Conservation (phyloP, 306 rosid genomes). For the Comarum palustre region DNA sequence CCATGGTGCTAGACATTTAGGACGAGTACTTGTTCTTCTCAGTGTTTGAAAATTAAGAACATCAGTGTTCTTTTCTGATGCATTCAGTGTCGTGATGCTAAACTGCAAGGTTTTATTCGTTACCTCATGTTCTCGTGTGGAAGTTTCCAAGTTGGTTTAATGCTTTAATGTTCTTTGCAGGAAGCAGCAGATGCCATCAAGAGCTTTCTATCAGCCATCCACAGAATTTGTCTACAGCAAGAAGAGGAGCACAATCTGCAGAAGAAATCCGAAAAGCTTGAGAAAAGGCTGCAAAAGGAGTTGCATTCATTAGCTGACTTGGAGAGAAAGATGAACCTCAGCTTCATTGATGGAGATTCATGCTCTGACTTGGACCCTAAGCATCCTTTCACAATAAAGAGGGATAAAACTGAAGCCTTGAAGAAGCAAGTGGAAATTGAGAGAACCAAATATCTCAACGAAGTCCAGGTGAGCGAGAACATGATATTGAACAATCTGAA, state of each 20-base stretch:
- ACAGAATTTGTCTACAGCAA: conserved; percentile 49
- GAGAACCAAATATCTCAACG: conserved; percentile 42
- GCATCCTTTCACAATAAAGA: conserved; percentile 58
- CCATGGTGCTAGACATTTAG: not conserved
- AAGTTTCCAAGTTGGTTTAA: not conserved
- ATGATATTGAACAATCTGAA: conserved; percentile 58
- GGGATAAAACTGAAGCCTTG: conserved; percentile 54
- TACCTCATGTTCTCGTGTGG: not conserved
- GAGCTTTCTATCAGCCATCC: conserved; percentile 50
- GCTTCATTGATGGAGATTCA: conserved; percentile 29
- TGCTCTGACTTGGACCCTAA: conserved; percentile 45
- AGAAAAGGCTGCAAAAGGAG: conserved; percentile 57
- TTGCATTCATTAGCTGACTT: conserved; percentile 38
- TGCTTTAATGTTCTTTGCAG: conserved; percentile 40
- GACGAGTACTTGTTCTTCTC: not conserved
- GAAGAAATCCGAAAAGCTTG: conserved; percentile 54
- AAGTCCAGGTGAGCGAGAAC: conserved; percentile 45
- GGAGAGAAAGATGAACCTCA: conserved; percentile 40
- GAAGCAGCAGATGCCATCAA: conserved; percentile 67
- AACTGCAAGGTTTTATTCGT: not conserved
- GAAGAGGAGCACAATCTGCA: conserved; percentile 54
- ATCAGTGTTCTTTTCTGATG: not conserved
- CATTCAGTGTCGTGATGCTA: not conserved
- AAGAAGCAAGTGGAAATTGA: conserved; percentile 58
- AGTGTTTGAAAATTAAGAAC: not conserved